Evolutionary conservation across 805 yeast genomes (phyloP), one percentile per base, ranked within the genome.

Genomic region (Yamadazyma scolyti): DNA sequence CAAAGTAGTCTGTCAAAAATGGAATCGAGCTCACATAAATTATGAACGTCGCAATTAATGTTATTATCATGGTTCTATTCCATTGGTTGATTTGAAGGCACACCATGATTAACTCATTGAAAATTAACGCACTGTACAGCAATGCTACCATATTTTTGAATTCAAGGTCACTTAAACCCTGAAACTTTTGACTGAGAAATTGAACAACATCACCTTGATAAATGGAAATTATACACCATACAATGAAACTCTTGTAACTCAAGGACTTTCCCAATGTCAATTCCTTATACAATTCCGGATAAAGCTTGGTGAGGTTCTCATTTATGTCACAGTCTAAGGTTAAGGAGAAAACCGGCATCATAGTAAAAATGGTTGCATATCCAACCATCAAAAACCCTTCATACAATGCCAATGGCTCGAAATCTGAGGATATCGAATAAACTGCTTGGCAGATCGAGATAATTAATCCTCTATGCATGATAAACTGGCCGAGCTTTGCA

Each of bases 321-420:
- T 80, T 88, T 27, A 93, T 89, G 54, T 93, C 99, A 33, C 80
- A 77, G 54, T 93, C 97, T 27, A 87, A 70, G 0, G 94, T 96
- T 43, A 93, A 62, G 0, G 96, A 85, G 48, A 93, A 93, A 2
- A 93, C 97, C 0, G 99, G 99, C 34, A 90, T 88, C 99, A 93
- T 93, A 0, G 99, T 93, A 58, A 93, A 93, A 32, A 87, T 73
- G 0, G 99, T 93, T 2, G 97, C 95, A 58, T 93, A 93, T 2
- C 98, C 99, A 25, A 93, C 98, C 97, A 93, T 88, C 27, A 93
- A 68, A 82, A 95, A 90, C 2, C 99, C 99, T 54, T 93, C 90
- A 52, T 84, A 87, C 32, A 93, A 66, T 0, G 97, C 97, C 39
- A 93, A 66, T 1, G 99, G 99, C 56, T 89, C 97, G 54, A 87